A percentile compares a stretch with the other conserved stretches of the same genome.
These are phyloP conservation scores for Cornus suecica DNA, from an alignment of 148 eudicot species.

Conservation along the genomic window DNA sequence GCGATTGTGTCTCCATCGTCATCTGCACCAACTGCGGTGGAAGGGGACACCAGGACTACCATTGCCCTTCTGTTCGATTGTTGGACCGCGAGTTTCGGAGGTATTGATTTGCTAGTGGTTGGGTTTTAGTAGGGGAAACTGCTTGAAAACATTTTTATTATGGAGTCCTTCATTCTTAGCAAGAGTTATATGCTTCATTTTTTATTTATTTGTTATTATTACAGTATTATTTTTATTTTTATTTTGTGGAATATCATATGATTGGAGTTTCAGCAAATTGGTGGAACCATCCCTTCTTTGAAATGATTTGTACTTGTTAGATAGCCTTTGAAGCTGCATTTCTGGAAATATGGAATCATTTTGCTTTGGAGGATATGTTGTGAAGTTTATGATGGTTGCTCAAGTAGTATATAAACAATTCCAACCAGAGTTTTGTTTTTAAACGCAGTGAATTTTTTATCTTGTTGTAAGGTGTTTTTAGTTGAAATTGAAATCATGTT, in stretches of 20 bases:
- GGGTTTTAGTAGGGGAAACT: neutral
- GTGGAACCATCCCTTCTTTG: neutral
- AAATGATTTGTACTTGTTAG: too few relatives aligned
- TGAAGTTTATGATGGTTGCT: too few relatives aligned
- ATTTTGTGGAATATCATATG: neutral
- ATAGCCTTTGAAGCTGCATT: too few relatives aligned
- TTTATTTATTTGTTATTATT: too few relatives aligned
- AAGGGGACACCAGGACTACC: slow-evolving; percentile 40
- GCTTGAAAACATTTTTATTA: neutral
- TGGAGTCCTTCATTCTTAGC: neutral
- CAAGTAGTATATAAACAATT: too few relatives aligned
- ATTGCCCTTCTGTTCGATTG: slow-evolving; percentile 43
- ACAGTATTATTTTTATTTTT: too few relatives aligned
- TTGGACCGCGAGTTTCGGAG: slow-evolving; percentile 28
- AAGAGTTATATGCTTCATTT: neutral
- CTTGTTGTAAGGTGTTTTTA: too few relatives aligned
- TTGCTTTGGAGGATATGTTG: too few relatives aligned
- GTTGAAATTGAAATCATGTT: too few relatives aligned
- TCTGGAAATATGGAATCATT: too few relatives aligned
- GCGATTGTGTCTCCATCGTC: slow-evolving; percentile 40
- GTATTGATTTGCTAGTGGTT: slow-evolving; percentile 13
- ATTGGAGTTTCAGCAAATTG: neutral
- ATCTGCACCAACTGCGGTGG: slow-evolving; percentile 56
- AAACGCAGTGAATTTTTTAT: too few relatives aligned
- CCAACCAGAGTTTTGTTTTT: too few relatives aligned